These are phyloP conservation scores for Hymenochaete sp. DNA, from an alignment of 1,284 basidiomycete genomes.

Conservation along the genomic window DNA sequence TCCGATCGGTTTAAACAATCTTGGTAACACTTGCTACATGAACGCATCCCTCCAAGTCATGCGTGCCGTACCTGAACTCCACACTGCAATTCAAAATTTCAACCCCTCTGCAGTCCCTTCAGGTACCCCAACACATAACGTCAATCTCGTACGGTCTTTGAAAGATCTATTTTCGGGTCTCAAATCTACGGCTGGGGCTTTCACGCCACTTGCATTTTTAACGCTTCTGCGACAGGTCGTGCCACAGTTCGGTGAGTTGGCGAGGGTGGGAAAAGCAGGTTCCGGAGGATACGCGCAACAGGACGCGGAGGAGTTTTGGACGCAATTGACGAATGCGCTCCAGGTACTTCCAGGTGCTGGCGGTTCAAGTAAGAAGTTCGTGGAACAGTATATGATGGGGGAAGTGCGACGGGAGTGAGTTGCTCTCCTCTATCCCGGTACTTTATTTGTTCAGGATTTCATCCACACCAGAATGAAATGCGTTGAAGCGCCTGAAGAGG, in stretches of 20 bases:
- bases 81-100: slow-evolving; percentile 54
- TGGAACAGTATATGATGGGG: slow-evolving; percentile 82
- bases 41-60: slow-evolving; percentile 92
- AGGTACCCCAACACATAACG: slow-evolving; percentile 16
- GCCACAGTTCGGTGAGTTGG: slow-evolving; percentile 85
- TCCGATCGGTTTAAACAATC: slow-evolving; percentile 63
- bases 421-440: background rate
- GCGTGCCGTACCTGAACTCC: slow-evolving; percentile 84
- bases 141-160: slow-evolving; percentile 38
- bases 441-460: slow-evolving; percentile 12
- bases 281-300: slow-evolving; percentile 74
- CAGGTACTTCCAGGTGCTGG: slow-evolving; percentile 45
- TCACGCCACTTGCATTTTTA: slow-evolving; percentile 72
- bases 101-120: slow-evolving; percentile 24
- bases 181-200: slow-evolving; percentile 66
- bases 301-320: slow-evolving; percentile 96
- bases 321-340: slow-evolving; percentile 73
- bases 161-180: slow-evolving; percentile 70
- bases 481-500: slow-evolving; percentile 77
- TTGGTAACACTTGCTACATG: slow-evolving; percentile 94
- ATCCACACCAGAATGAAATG: slow-evolving; percentile 53
- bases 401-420: slow-evolving; percentile 77
- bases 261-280: slow-evolving; percentile 38
- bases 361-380: slow-evolving; percentile 38
- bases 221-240: slow-evolving; percentile 66